Conservation (phyloP, 2,329 filamentous ascomycete species). For the Verticillium zaregamsianum region DNA sequence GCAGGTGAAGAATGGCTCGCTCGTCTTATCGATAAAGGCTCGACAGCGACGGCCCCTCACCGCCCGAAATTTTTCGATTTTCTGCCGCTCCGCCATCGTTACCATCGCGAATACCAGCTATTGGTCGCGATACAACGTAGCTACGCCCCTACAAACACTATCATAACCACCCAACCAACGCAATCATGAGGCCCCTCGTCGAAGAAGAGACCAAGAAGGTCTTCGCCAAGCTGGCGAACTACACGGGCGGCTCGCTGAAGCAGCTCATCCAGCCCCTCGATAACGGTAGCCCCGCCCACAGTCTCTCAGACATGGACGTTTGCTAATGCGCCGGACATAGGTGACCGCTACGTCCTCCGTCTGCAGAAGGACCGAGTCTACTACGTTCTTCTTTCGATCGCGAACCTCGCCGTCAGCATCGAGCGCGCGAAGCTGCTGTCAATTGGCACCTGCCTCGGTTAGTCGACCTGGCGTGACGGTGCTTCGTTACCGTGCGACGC, state of each 20-base stretch:
- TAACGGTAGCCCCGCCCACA: conserved; percentile 28
- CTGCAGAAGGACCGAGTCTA: conserved; percentile 76
- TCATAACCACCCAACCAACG: background rate
- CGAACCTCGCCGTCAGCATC: conserved; percentile 86
- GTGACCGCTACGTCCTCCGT: conserved; percentile 82
- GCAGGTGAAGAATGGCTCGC: conserved; percentile 1
- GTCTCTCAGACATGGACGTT: background rate
- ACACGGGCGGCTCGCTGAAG: conserved; percentile 82
- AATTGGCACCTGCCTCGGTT: conserved; percentile 79
- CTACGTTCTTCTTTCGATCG: conserved; percentile 84
- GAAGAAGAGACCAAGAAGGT: conserved; percentile 76
- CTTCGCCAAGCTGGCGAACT: conserved; percentile 90
- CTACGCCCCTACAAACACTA: background rate
- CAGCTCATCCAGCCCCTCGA: conserved; percentile 66
- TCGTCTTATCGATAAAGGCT: conserved; percentile 2
- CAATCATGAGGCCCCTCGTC: conserved; percentile 74
- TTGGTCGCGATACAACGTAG: background rate
- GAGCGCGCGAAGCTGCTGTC: conserved; percentile 78
- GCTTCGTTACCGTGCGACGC: background rate
- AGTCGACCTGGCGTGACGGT: conserved; percentile 4
- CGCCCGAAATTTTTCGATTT: conserved; percentile 22
- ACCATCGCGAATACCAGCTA: background rate
- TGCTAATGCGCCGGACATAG: background rate
- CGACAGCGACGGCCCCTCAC: conserved; percentile 9
- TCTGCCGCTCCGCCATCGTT: conserved; percentile 15